These are phyloP conservation scores for Ustilago hordei DNA, from an alignment of 1,284 basidiomycete genomes.

Conservation along the genomic window DNA sequence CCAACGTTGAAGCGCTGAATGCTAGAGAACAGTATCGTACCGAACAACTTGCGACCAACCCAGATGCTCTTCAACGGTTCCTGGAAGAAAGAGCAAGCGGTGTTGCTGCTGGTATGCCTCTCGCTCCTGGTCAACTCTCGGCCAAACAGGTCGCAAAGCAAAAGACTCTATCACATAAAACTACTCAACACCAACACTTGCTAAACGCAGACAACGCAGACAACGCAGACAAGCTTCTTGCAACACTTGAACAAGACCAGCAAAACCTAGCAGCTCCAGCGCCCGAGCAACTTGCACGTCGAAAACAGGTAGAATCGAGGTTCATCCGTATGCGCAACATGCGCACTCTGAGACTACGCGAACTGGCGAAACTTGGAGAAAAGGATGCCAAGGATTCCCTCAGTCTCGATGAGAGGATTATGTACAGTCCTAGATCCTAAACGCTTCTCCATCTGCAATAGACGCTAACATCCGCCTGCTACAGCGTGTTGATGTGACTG, in stretches of 20 bases:
- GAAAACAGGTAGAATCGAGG: constrained; percentile 37
- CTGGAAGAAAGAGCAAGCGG: constrained; percentile 57
- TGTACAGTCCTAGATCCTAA: constrained; percentile 47
- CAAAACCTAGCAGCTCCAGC: not conserved
- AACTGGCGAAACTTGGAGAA: constrained; percentile 55
- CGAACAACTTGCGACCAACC: constrained; percentile 43
- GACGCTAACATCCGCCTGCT: too few relatives aligned
- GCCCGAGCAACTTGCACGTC: not conserved
- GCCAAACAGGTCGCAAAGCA: not conserved
- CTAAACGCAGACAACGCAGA: constrained; percentile 12
- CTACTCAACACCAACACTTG: not conserved
- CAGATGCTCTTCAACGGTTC: constrained; percentile 57
- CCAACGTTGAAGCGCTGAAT: constrained; percentile 66
- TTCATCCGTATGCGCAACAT: constrained; percentile 52
- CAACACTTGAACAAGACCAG: not conserved
- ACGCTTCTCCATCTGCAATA: not conserved
- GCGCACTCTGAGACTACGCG: constrained; percentile 44
- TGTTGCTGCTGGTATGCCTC: constrained; percentile 61
- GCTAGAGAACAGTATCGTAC: constrained; percentile 55
- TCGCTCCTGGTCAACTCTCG: constrained; percentile 59
- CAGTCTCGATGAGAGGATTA: constrained; percentile 17
- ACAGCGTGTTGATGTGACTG: too few relatives aligned
- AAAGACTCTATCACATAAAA: not conserved
- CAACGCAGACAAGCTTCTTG: constrained; percentile 16
- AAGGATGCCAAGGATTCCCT: constrained; percentile 30